phyloP scores from a whole-genome alignment of 202 grass and related monocot genomes.

The Eragrostis tef region DNA sequence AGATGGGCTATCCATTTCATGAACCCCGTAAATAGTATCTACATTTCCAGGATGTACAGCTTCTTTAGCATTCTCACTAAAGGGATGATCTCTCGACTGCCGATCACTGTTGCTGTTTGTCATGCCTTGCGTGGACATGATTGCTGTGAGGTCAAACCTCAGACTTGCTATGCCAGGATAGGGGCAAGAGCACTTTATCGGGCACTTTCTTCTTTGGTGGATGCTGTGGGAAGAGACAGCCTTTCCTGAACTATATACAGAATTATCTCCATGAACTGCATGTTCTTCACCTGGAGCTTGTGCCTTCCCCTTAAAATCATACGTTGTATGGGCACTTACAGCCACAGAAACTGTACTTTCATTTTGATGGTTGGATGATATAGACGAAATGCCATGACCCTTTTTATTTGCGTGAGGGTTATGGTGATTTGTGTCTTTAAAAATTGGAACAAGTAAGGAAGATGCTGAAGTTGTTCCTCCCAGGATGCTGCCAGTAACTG shows the following conservation, averaged over 20 bases:
- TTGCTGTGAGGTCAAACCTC: constrained; percentile 81
- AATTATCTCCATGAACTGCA: constrained; percentile 54
- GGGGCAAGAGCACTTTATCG: constrained; percentile 83
- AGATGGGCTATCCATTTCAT: constrained; percentile 69
- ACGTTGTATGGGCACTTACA: constrained; percentile 31
- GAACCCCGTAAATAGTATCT: constrained; percentile 45
- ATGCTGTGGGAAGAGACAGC: constrained; percentile 32
- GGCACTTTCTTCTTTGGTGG: constrained; percentile 64
- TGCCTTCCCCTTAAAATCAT: constrained; percentile 56
- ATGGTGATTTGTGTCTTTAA: constrained; percentile 54
- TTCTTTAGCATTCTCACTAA: constrained; percentile 50
- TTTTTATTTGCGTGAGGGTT: constrained; percentile 46
- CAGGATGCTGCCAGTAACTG: constrained; percentile 77
- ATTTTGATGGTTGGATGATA: constrained; percentile 53
- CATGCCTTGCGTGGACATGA: constrained; percentile 67
- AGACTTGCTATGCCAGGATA: constrained; percentile 87
- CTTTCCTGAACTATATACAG: constrained; percentile 53
- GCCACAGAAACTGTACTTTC: constrained; percentile 42
- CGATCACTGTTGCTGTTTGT: constrained; percentile 50
- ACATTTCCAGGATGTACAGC: constrained; percentile 28
- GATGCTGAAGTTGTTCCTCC: constrained; percentile 92
- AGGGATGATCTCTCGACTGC: constrained; percentile 53
- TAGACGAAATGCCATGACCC: constrained; percentile 37
- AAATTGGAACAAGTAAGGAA: constrained; percentile 72
- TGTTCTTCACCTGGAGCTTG: constrained; percentile 52